Evolutionary conservation across 2,329 filamentous ascomycete genomes (phyloP).

Genomic region (Magnaporthales sp.): DNA sequence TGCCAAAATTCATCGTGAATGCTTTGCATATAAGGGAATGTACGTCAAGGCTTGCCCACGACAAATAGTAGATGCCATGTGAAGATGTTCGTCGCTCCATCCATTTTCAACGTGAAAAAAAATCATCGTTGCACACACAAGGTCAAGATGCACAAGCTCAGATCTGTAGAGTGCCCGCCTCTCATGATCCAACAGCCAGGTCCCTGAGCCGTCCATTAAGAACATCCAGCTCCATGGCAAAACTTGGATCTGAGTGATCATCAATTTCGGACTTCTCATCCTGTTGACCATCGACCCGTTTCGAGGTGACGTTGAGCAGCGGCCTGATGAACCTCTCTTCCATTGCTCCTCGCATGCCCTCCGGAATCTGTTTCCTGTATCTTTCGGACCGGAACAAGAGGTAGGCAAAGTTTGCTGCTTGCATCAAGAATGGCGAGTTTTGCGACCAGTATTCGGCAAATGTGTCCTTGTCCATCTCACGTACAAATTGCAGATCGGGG

Average conservation of each 20-base stretch:
- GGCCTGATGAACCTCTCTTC: slow-evolving; percentile 51
- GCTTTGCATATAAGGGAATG: background rate
- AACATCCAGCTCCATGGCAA: slow-evolving; percentile 30
- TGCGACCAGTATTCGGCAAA: slow-evolving; percentile 43
- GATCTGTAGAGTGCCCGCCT: background rate
- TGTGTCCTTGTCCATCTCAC: slow-evolving; percentile 29
- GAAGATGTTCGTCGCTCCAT: background rate
- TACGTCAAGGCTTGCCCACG: background rate
- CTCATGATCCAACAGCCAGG: slow-evolving; percentile 1
- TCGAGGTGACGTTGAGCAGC: slow-evolving; percentile 22
- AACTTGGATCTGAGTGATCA: slow-evolving; percentile 11
- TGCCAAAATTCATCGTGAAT: background rate
- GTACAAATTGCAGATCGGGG: slow-evolving; percentile 42
- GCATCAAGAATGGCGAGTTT: slow-evolving; percentile 46
- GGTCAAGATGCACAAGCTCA: background rate
- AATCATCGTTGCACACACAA: background rate
- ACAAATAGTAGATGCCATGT: background rate
- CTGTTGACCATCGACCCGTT: background rate
- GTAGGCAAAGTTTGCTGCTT: slow-evolving; percentile 52
- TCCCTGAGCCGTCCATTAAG: slow-evolving; percentile 9
- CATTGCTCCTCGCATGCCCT: slow-evolving; percentile 47
- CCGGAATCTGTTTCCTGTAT: slow-evolving; percentile 36
- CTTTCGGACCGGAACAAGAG: slow-evolving; percentile 39
- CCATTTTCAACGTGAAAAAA: background rate
- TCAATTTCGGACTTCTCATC: slow-evolving; percentile 6